Conservation (phyloP, 2,329 filamentous ascomycete genomes). For the Calonectria leucothoes region DNA sequence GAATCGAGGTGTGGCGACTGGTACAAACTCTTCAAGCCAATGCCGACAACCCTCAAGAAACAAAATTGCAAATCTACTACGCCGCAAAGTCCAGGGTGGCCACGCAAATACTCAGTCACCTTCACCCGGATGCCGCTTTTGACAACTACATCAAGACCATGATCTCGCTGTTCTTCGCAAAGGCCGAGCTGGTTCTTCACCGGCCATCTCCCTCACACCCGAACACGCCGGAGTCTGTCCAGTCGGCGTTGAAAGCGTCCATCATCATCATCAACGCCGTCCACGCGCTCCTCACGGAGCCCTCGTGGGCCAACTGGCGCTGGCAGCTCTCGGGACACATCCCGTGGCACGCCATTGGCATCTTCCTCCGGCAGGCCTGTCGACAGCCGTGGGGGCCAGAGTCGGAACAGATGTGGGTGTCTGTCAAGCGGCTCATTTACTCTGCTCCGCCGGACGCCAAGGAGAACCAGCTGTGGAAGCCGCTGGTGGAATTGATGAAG, state of each 20-base stretch:
- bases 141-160: constrained; percentile 35
- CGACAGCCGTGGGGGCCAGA: constrained; percentile 34
- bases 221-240: not conserved
- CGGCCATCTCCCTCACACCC: not conserved
- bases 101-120: constrained; percentile 19
- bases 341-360: constrained; percentile 42
- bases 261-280: constrained; percentile 36
- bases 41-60: constrained; percentile 10
- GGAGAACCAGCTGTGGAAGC: constrained; percentile 29
- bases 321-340: constrained; percentile 45
- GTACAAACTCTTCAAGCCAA: constrained; percentile 29
- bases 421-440: constrained; percentile 19
- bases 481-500: constrained; percentile 22
- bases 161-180: constrained; percentile 41
- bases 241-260: constrained; percentile 8
- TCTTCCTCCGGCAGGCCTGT: constrained; percentile 36
- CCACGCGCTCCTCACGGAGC: constrained; percentile 33
- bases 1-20: constrained; percentile 43
- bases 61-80: constrained; percentile 24
- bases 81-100: constrained; percentile 24
- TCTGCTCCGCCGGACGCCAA: constrained; percentile 15
- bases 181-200: constrained; percentile 39
- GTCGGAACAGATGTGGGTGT: constrained; percentile 38
- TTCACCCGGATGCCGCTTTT: constrained; percentile 19
- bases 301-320: constrained; percentile 40